Base-by-base conservation (phyloP, 108 stramenopile genomes). In the Asterionellopsis glacialis region DNA sequence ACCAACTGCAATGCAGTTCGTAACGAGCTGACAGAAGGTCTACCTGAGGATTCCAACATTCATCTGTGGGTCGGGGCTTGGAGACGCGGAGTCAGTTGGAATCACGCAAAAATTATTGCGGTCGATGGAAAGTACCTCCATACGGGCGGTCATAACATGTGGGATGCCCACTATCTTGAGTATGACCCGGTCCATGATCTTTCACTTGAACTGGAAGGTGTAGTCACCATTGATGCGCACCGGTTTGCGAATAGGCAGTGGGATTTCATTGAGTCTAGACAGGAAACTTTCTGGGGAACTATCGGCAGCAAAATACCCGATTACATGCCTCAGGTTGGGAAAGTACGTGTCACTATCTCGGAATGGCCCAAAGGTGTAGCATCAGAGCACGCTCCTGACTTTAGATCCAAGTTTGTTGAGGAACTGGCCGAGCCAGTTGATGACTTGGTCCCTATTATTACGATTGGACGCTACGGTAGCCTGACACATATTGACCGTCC, bases 151-250 rank as follows among this genome's bases (percentile, higher is more conserved):
- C 76, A 77, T 51, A 77, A 77, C 23, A 19, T 77, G 26, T 73
- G 76, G 76, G 71, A 77, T 69, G 16, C 26, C 12, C 78, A 79
- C n/a, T 79, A 79, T 51, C 49, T 75, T 9, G 25, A 63, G 11
- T 40, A 61, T 16, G 69, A 79, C 51, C 78, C 78, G 11, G 74
- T 79, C n/a, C 78, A 79, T 26, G 78, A 79, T 42, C 28, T 79
- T 27, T 69, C 67, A 2, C 45, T 79, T 13, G 72, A 79, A 48
- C 40, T 79, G 6, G 72, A 75, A 44, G 78, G 78, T 11, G 19
- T 21, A 24, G 67, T 79, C 0, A 61, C 78, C 15, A 33, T 55
- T 9, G 78, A 79, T 64, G 78, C 67, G 25, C 78, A 79, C 48
- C 23, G 44, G 27, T 79, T 69, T 60, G 78, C 74, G 39, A 69